phyloP scores from a whole-genome alignment of 257 asterid species.

The Solanum chiquidenum region DNA sequence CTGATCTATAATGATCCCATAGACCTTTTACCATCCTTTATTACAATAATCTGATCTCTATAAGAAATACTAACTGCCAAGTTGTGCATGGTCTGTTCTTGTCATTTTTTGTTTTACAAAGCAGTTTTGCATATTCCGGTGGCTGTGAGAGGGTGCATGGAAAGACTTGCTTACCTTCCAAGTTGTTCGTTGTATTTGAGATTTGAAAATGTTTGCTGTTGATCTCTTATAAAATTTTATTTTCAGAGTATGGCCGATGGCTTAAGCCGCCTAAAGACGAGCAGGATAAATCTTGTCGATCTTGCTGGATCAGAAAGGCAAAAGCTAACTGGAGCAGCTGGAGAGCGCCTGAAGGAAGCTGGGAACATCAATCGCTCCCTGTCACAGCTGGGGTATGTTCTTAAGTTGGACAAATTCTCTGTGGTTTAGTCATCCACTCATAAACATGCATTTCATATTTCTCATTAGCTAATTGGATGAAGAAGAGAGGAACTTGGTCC shows the following conservation, averaged over 20 bases:
- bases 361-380: conserved; percentile 97
- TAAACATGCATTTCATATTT: neutral
- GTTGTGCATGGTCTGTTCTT: neutral
- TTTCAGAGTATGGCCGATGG: conserved; percentile 80
- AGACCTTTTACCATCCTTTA: neutral
- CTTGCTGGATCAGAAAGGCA: conserved; percentile 99
- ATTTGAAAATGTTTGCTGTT: neutral
- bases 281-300: conserved; percentile 94
- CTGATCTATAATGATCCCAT: neutral
- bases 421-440: neutral
- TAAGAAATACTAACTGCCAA: neutral
- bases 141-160: neutral
- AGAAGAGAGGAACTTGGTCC: neutral
- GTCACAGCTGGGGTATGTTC: conserved; percentile 87
- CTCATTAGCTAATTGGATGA: neutral
- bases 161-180: neutral
- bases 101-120: neutral
- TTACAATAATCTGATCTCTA: neutral
- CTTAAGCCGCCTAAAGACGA: conserved; percentile 63
- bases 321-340: conserved; percentile 98
- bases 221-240: conserved; percentile 5
- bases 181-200: neutral
- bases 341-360: conserved; percentile 98
- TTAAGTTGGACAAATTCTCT: neutral
- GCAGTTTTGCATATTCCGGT: neutral